Conservation (phyloP, 495 filamentous ascomycete species). For the Penicillium lagena region DNA sequence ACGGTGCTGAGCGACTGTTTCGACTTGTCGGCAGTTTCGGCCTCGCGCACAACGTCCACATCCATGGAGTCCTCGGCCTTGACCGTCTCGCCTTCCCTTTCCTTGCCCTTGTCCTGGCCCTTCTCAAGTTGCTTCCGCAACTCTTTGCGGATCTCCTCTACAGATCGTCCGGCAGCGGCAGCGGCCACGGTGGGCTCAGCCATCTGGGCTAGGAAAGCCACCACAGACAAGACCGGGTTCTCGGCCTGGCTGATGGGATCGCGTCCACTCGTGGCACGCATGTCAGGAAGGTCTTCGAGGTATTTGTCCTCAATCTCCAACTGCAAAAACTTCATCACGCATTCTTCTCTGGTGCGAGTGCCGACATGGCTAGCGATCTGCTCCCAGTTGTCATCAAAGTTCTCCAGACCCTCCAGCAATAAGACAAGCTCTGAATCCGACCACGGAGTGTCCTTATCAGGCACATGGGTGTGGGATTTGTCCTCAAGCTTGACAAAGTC, state of each 20-base stretch:
- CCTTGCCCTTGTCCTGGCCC: slow-evolving; percentile 47
- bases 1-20: slow-evolving; percentile 60
- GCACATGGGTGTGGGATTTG: slow-evolving; percentile 61
- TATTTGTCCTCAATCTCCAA: slow-evolving; percentile 88
- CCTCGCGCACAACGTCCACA: slow-evolving; percentile 41
- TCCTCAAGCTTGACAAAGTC: slow-evolving; percentile 89
- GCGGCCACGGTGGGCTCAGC: slow-evolving; percentile 83
- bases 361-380: slow-evolving; percentile 86
- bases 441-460: slow-evolving; percentile 81
- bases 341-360: slow-evolving; percentile 89
- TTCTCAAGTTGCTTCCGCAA: slow-evolving; percentile 69
- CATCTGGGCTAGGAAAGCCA: slow-evolving; percentile 84
- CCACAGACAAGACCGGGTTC: slow-evolving; percentile 92
- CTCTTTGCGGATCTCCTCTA: slow-evolving; percentile 73
- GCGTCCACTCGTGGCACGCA: slow-evolving; percentile 62
- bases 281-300: slow-evolving; percentile 64
- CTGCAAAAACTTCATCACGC: slow-evolving; percentile 90
- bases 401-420: slow-evolving; percentile 82
- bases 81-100: slow-evolving; percentile 24
- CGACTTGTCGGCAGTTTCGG: slow-evolving; percentile 20
- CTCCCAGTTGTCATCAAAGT: slow-evolving; percentile 92
- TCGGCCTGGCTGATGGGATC: slow-evolving; percentile 84
- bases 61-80: slow-evolving; percentile 67
- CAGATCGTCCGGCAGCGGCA: slow-evolving; percentile 76
- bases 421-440: slow-evolving; percentile 79